Conservation (phyloP, 2,329 filamentous ascomycete genomes). For the Bipolaris victoriae region DNA sequence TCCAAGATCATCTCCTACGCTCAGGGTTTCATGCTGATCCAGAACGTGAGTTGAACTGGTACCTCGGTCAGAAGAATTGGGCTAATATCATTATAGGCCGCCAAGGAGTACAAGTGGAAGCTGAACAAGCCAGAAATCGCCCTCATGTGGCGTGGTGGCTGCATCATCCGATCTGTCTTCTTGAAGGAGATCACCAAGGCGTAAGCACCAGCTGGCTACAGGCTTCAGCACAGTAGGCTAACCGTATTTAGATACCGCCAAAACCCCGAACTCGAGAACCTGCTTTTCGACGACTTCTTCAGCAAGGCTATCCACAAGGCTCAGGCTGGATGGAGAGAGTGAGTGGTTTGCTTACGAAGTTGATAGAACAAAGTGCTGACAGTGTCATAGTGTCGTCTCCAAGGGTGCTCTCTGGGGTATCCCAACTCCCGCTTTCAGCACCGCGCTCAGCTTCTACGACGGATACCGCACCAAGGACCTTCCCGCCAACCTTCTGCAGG, state of each 20-base stretch:
- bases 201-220: background rate
- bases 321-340: constrained; percentile 63
- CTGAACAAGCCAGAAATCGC: constrained; percentile 99
- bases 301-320: constrained; percentile 98
- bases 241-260: constrained; percentile 66
- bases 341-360: constrained; percentile 12
- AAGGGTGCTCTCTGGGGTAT: constrained; percentile 94
- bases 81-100: constrained; percentile 65
- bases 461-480: constrained; percentile 97
- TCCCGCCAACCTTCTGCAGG: constrained; percentile 97
- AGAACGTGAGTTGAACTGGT: constrained; percentile 70
- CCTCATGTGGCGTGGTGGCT: constrained; percentile 99
- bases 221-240: background rate
- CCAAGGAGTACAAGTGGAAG: constrained; percentile 96
- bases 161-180: constrained; percentile 99
- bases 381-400: constrained; percentile 74
- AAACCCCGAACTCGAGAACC: constrained; percentile 94
- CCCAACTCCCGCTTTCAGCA: constrained; percentile 94
- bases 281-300: constrained; percentile 99
- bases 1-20: constrained; percentile 99
- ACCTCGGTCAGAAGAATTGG: background rate
- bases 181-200: constrained; percentile 98
- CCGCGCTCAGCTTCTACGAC: constrained; percentile 97
- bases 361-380: constrained; percentile 19
- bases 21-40: constrained; percentile 99